phyloP scores from a whole-genome alignment of 2,329 filamentous ascomycete species.

The Colletotrichum higginsianum region DNA sequence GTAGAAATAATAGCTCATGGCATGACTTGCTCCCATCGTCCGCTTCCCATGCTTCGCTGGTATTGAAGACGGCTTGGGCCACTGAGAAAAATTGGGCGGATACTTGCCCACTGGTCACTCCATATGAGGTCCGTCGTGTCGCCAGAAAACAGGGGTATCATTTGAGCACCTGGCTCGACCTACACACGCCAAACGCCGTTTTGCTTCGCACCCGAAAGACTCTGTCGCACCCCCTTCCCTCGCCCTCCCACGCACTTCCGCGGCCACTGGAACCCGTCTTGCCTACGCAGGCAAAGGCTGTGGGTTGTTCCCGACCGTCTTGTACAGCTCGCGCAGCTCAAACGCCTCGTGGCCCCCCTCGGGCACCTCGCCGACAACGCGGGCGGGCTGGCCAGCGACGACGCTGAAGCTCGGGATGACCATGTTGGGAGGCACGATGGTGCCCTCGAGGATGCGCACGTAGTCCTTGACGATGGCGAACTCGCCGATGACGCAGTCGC shows the following conservation, averaged over 20 bases:
- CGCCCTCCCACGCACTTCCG: no score
- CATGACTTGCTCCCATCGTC: background rate
- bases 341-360: constrained; percentile 78
- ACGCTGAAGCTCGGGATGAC: constrained; percentile 93
- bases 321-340: constrained; percentile 76
- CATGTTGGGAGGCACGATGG: constrained; percentile 88
- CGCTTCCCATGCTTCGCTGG: no score
- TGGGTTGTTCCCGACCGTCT: constrained; percentile 73
- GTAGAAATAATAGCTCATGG: background rate
- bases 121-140: no score
- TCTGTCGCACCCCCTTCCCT: background rate
- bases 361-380: constrained; percentile 85
- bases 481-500: constrained; percentile 82
- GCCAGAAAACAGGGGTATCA: constrained; percentile 32
- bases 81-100: background rate
- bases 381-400: constrained; percentile 86
- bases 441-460: constrained; percentile 87
- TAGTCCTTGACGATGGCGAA: constrained; percentile 96
- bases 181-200: constrained; percentile 29
- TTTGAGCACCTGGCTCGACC: constrained; percentile 1
- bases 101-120: background rate
- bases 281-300: constrained; percentile 46
- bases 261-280: no score
- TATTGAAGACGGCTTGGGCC: no score
- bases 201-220: background rate